Base-by-base conservation (phyloP, 257 asterid genomes). In the Striga asiatica region DNA sequence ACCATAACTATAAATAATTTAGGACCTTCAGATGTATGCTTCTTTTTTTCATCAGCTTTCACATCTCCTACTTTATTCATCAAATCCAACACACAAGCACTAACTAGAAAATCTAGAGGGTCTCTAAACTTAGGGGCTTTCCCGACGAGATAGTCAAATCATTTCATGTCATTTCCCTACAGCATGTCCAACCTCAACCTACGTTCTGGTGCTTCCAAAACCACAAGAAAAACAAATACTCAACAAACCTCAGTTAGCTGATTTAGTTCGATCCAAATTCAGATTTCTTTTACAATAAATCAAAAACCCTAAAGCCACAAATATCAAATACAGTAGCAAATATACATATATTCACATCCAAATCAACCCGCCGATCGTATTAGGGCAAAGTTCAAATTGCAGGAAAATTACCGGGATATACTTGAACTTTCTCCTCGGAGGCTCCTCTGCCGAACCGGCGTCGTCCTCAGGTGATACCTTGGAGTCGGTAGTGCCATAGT, bases 371-470 rank as follows among this genome's bases (percentile, higher is more conserved):
- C 6, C 17, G 55, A 28, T n/a, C 5, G 58, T 41, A 27, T 1
- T 27, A 11, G 46, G 49, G 39, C 56, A 50, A 14, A 5, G 52
- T 45, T 39, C 20, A 67, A 60, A 48, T 50, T 55, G 28, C 28
- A 43, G 60, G 34, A 43, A 73, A 22, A 6, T 13, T 80, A 89
- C 98, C 96, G 98, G 98, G 65, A 89, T 83, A 70, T 81, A 85
- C 79, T 81, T 89, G 64, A 89, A 79, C 74, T 77, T 80, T 13
- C 72, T 87, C 71, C 64, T 82, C 5, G 79, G 94, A n/a, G 78
- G 77, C 74, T 81, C 88, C 67, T 89, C 95, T 4, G 17, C 69
- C 3, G 67, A 74, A 10, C 29, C 66, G 54, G 8, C 70, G 35
- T 68, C 88, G 29, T 75, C 80, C 49, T 69, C 67, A 20, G 10